Conservation (phyloP, 768 basidiomycete species). For the Agaricus bisporus region DNA sequence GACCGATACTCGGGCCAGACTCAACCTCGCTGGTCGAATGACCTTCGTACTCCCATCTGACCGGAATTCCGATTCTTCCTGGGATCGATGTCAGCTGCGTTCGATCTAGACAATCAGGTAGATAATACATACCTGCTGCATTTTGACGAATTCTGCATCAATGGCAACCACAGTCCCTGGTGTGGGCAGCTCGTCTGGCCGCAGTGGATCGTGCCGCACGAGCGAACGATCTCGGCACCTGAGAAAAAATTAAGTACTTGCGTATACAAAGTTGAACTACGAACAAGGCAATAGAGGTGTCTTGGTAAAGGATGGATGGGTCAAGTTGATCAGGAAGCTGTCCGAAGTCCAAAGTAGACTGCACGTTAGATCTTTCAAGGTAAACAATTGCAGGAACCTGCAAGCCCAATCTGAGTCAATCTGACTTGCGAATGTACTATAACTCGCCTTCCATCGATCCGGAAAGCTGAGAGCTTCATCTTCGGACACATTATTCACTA, state of each 20-base stretch:
- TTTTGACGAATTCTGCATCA: slow-evolving; percentile 95
- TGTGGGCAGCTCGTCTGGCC: slow-evolving; percentile 69
- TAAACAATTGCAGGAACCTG: slow-evolving; percentile 90
- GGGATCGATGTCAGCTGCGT: slow-evolving; percentile 4
- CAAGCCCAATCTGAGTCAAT: not conserved
- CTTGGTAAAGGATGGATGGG: slow-evolving; percentile 68
- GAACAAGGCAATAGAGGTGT: slow-evolving; percentile 85
- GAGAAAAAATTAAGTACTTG: not conserved
- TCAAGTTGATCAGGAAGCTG: slow-evolving; percentile 64
- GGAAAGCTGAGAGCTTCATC: slow-evolving; percentile 85
- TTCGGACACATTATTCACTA: slow-evolving; percentile 78
- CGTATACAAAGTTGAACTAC: slow-evolving; percentile 17
- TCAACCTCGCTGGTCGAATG: slow-evolving; percentile 84
- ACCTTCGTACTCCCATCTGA: slow-evolving; percentile 95
- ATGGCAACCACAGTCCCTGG: slow-evolving; percentile 90
- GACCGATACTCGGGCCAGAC: slow-evolving; percentile 92
- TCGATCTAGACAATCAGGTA: not conserved
- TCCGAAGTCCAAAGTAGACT: slow-evolving; percentile 53
- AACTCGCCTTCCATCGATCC: slow-evolving; percentile 82
- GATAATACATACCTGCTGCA: slow-evolving; percentile 68
- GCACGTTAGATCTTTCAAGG: slow-evolving; percentile 68
- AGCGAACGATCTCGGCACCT: slow-evolving; percentile 71
- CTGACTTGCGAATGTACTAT: slow-evolving; percentile 10
- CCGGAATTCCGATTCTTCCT: slow-evolving; percentile 94
- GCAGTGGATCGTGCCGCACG: slow-evolving; percentile 76